phyloP scores from a whole-genome alignment of 768 basidiomycete genomes.

The Gymnopilus dilepis region DNA sequence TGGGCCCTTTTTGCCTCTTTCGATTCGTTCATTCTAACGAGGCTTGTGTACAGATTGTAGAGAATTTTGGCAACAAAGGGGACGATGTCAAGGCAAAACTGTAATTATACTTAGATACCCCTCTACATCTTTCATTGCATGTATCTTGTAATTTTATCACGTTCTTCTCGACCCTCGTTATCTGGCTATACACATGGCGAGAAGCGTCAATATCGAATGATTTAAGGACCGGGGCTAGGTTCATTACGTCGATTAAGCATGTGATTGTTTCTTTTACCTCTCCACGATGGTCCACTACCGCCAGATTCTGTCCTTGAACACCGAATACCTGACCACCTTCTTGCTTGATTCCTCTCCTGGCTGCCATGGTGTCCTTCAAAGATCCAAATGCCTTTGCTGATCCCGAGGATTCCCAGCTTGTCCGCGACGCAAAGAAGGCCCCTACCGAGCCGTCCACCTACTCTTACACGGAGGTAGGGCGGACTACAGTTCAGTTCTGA shows the following conservation, averaged over 20 bases:
- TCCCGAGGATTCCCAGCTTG: constrained; percentile 81
- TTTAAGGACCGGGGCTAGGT: not conserved
- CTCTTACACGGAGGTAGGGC: constrained; percentile 70
- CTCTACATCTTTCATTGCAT: constrained; percentile 1
- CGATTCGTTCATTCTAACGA: not conserved
- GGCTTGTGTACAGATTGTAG: constrained; percentile 39
- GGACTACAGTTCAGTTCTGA: not conserved
- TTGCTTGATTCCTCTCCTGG: not conserved
- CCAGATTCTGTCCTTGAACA: not conserved
- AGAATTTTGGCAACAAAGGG: constrained; percentile 57
- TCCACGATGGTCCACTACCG: not conserved
- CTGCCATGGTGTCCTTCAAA: constrained; percentile 44
- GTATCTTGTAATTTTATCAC: constrained; percentile 10
- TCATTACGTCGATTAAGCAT: constrained; percentile 7
- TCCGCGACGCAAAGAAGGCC: constrained; percentile 79
- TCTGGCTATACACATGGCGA: not conserved
- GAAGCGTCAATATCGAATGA: not conserved
- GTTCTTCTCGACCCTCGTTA: not conserved
- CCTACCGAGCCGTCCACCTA: constrained; percentile 61
- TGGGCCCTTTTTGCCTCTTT: constrained; percentile 33
- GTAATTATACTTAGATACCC: constrained; percentile 35
- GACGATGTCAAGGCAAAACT: constrained; percentile 56
- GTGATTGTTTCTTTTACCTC: constrained; percentile 8
- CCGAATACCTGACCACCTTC: not conserved
- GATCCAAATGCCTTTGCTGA: constrained; percentile 64